Conservation (phyloP, 805 yeast species). For the Ogataea polymorpha region DNA sequence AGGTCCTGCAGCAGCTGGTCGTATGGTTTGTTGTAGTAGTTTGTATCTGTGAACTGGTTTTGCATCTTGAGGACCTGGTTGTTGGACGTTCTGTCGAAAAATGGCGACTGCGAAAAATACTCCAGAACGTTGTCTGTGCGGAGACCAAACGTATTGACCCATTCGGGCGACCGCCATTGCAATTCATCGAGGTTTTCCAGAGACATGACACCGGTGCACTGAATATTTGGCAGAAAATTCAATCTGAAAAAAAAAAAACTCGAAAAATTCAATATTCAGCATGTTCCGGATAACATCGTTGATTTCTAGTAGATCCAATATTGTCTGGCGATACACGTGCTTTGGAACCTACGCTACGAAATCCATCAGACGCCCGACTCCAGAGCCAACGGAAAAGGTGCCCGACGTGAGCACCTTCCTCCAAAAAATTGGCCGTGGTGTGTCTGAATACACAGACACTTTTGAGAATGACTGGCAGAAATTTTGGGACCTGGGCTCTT, state of each 20-base stretch:
- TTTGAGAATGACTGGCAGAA: slow-evolving; percentile 70
- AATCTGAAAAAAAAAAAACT: slow-evolving; percentile 2
- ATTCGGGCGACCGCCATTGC: slow-evolving; percentile 97
- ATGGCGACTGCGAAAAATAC: slow-evolving; percentile 91
- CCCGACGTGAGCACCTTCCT: slow-evolving; percentile 77
- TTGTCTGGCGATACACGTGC: background rate
- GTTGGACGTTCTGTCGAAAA: slow-evolving; percentile 89
- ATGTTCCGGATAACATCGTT: slow-evolving; percentile 5
- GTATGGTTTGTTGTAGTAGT: slow-evolving; percentile 35
- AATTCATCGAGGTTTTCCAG: slow-evolving; percentile 65
- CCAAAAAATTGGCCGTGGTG: slow-evolving; percentile 72
- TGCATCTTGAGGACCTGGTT: slow-evolving; percentile 97
- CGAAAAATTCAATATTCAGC: background rate
- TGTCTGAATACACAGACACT: slow-evolving; percentile 60
- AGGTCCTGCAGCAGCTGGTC: slow-evolving; percentile 46
- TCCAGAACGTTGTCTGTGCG: slow-evolving; percentile 89
- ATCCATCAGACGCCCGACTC: slow-evolving; percentile 25
- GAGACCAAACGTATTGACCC: slow-evolving; percentile 88
- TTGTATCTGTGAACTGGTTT: slow-evolving; percentile 66
- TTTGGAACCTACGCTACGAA: slow-evolving; percentile 4
- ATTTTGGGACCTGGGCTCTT: slow-evolving; percentile 55
- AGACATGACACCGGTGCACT: slow-evolving; percentile 8
- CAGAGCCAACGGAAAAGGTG: slow-evolving; percentile 49
- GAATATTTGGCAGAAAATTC: slow-evolving; percentile 1
- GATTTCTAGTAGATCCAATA: background rate